A percentile compares a stretch with the other conserved stretches of the same genome.
phyloP scores from a whole-genome alignment of 2,329 filamentous ascomycete species.

The Gremmenia infestans region DNA sequence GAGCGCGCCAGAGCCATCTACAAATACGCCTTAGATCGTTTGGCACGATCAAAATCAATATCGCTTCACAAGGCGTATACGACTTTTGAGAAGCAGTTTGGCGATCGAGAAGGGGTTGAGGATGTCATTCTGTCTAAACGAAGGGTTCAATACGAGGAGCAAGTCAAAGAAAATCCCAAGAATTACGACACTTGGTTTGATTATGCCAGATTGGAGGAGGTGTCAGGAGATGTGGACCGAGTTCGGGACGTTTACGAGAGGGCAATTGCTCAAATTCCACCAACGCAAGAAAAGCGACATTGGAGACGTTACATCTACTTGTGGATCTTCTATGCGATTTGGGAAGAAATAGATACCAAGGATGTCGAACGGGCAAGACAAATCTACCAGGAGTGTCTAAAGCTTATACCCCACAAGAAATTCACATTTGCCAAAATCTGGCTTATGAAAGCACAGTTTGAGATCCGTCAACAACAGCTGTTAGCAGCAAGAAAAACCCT shows the following conservation, averaged over 20 bases:
- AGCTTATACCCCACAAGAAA: constrained; percentile 87
- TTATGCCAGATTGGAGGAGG: constrained; percentile 85
- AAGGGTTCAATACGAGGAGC: constrained; percentile 88
- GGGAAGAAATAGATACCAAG: constrained; percentile 83
- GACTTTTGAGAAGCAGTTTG: constrained; percentile 97
- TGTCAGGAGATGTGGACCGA: constrained; percentile 72
- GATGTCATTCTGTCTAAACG: constrained; percentile 94
- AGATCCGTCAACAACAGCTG: constrained; percentile 81
- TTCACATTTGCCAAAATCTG: constrained; percentile 98
- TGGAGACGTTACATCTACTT: constrained; percentile 97
- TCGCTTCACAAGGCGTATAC: constrained; percentile 90
- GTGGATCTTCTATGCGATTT: constrained; percentile 95
- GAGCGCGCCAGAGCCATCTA: constrained; percentile 92
- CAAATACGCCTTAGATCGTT: constrained; percentile 89
- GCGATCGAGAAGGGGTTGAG: constrained; percentile 87
- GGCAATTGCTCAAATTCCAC: constrained; percentile 91
- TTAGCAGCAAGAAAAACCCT: constrained; percentile 79
- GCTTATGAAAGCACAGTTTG: constrained; percentile 90
- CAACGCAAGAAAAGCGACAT: constrained; percentile 92
- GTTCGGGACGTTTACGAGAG: constrained; percentile 92
- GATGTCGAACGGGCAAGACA: constrained; percentile 76
- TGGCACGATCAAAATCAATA: constrained; percentile 82
- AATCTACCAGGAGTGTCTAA: constrained; percentile 85
- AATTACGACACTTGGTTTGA: constrained; percentile 99
- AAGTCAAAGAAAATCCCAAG: constrained; percentile 87